A percentile compares a stretch with the other conserved stretches of the same genome.
These are phyloP conservation scores for Solanum aculeatissimum DNA, from an alignment of 305 asterid genomes.

Conservation along the genomic window DNA sequence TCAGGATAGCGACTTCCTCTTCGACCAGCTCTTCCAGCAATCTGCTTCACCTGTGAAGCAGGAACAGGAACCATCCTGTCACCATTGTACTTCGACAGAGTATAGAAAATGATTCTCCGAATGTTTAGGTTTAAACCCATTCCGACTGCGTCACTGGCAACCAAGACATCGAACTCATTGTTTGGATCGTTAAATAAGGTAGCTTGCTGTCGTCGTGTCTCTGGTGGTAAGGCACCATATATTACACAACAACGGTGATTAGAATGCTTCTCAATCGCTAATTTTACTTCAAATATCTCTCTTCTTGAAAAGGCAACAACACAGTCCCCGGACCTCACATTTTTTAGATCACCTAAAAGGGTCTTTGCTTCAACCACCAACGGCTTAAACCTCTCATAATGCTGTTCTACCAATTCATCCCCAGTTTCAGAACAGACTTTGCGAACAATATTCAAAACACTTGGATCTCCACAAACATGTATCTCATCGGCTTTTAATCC, in stretches of 20 bases:
- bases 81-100: constrained; percentile 69
- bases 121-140: constrained; percentile 94
- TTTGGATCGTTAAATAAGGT: constrained; percentile 61
- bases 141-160: constrained; percentile 95
- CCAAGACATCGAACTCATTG: constrained; percentile 67
- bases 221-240: constrained; percentile 93
- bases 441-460: constrained; percentile 64
- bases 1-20: constrained; percentile 91
- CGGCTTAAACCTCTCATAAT: constrained; percentile 75
- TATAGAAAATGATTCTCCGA: constrained; percentile 66
- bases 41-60: constrained; percentile 90
- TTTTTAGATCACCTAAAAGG: constrained; percentile 66
- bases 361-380: constrained; percentile 91
- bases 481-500: constrained; percentile 93
- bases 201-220: constrained; percentile 90
- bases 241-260: constrained; percentile 86
- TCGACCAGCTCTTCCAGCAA: constrained; percentile 96
- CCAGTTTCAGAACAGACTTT: constrained; percentile 64
- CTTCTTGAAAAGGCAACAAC: constrained; percentile 90
- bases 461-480: constrained; percentile 94
- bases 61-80: constrained; percentile 74
- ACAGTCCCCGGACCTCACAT: constrained; percentile 85
- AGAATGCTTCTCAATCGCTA: constrained; percentile 73
- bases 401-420: constrained; percentile 68
- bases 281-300: constrained; percentile 82